Percentiles rank a stretch among this genome's conserved stretches.
Evolutionary conservation across 768 basidiomycete genomes (phyloP).

Genomic region (Rhodotorula graminis): DNA sequence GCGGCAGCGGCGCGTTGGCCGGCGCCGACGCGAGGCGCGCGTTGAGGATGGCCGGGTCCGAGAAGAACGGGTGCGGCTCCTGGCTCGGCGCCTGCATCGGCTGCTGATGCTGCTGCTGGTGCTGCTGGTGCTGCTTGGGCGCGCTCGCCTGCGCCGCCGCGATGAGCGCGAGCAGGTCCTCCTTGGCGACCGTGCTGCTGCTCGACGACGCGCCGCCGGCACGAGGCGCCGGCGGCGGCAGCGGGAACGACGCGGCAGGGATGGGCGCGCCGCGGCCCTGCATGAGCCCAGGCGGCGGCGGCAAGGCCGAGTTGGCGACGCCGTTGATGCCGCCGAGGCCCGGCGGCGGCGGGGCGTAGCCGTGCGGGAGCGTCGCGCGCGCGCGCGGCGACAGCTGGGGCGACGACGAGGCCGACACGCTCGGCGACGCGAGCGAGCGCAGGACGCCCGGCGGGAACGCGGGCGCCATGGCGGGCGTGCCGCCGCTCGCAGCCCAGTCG

Average conservation of each 20-base stretch:
- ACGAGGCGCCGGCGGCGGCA: constrained; percentile 34
- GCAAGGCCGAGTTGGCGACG: constrained; percentile 25
- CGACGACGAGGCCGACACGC: constrained; percentile 20
- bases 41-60: constrained; percentile 36
- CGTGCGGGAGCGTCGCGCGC: background rate
- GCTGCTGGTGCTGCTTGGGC: constrained; percentile 21
- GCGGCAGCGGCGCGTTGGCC: background rate
- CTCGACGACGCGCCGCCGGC: background rate
- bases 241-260: constrained; percentile 36
- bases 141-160: constrained; percentile 29
- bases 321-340: constrained; percentile 10
- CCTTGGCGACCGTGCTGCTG: constrained; percentile 28
- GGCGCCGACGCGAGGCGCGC: constrained; percentile 17
- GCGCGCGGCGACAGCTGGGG: constrained; percentile 31
- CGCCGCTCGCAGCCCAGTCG: background rate
- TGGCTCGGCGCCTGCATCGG: background rate
- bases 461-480: constrained; percentile 1
- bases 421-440: constrained; percentile 25
- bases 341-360: constrained; percentile 13
- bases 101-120: background rate
- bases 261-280: constrained; percentile 21
- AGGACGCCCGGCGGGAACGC: constrained; percentile 29
- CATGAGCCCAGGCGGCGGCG: constrained; percentile 30
- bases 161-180: constrained; percentile 35
- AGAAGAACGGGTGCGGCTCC: constrained; percentile 35